A percentile compares a stretch with the other conserved stretches of the same genome.
phyloP scores from a whole-genome alignment of 2,329 filamentous ascomycete species.

The Paraconiothyrium brasiliense region DNA sequence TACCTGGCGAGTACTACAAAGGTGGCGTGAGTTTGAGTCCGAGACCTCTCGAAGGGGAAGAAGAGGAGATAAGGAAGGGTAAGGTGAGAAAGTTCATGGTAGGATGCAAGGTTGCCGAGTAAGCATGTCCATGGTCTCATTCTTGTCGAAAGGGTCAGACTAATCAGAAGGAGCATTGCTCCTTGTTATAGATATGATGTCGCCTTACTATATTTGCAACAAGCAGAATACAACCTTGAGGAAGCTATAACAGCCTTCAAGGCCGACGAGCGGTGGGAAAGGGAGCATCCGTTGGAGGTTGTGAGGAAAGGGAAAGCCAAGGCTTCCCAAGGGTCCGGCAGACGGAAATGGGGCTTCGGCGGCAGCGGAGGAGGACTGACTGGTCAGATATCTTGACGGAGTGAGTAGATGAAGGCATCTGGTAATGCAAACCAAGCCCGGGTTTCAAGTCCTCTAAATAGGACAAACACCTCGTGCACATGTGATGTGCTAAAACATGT shows the following conservation, averaged over 20 bases:
- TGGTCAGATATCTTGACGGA: conserved; percentile 43
- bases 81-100: conserved; percentile 83
- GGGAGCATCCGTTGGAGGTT: conserved; percentile 67
- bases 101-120: conserved; percentile 78
- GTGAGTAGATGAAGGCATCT: not conserved
- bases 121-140: conserved; percentile 49
- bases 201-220: conserved; percentile 77
- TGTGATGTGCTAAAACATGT: too few relatives aligned
- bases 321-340: conserved; percentile 31
- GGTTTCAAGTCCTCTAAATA: not conserved
- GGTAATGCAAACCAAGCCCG: not conserved
- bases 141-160: conserved; percentile 21
- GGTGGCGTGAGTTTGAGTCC: conserved; percentile 74
- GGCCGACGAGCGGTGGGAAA: conserved; percentile 81
- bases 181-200: conserved; percentile 67
- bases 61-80: conserved; percentile 75
- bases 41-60: conserved; percentile 75
- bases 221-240: conserved; percentile 72
- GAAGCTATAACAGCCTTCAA: conserved; percentile 70
- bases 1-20: conserved; percentile 76
- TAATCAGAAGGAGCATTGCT: conserved; percentile 50
- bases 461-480: not conserved
- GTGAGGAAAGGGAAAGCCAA: conserved; percentile 57
- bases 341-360: conserved; percentile 48
- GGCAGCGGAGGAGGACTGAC: conserved; percentile 44